Conservation (phyloP, 768 basidiomycete species). For the Pisolithus orientalis region DNA sequence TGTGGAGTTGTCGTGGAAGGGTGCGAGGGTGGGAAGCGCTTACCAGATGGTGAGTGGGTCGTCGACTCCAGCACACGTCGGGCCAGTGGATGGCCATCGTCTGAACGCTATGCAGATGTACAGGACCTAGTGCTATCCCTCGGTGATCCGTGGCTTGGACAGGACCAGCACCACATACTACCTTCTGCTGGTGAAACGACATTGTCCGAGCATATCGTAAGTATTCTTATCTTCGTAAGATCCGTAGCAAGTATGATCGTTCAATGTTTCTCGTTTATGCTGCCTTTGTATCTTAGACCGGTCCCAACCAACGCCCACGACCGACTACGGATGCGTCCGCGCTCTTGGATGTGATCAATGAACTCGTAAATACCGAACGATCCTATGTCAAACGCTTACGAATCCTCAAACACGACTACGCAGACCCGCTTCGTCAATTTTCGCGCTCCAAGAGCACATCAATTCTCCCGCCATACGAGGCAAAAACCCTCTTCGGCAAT, state of each 20-base stretch:
- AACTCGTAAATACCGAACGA: slow-evolving; percentile 84
- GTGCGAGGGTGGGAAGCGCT: slow-evolving; percentile 60
- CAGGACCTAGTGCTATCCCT: slow-evolving; percentile 75
- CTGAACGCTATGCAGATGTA: slow-evolving; percentile 46
- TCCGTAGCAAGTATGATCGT: neutral
- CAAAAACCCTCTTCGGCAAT: slow-evolving; percentile 91
- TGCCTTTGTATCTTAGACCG: slow-evolving; percentile 14
- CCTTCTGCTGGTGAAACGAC: slow-evolving; percentile 35
- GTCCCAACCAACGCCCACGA: slow-evolving; percentile 39
- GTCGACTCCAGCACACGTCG: neutral
- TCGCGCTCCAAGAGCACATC: slow-evolving; percentile 78
- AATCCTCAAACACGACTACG: slow-evolving; percentile 83
- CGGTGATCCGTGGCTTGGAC: slow-evolving; percentile 56
- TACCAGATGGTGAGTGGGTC: slow-evolving; percentile 53
- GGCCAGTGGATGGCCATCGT: too few relatives aligned
- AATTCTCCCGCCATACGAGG: slow-evolving; percentile 86
- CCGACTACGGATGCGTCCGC: slow-evolving; percentile 59
- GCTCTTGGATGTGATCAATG: slow-evolving; percentile 70
- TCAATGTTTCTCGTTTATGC: neutral
- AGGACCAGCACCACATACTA: slow-evolving; percentile 43
- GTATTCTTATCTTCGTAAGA: slow-evolving; percentile 16
- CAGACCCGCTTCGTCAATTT: slow-evolving; percentile 84
- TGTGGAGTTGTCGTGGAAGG: slow-evolving; percentile 88
- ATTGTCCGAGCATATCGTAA: slow-evolving; percentile 38
- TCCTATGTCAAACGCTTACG: slow-evolving; percentile 82